These are phyloP conservation scores for Aspergillus bertholletiae DNA, from an alignment of 495 filamentous ascomycete genomes.

Conservation along the genomic window DNA sequence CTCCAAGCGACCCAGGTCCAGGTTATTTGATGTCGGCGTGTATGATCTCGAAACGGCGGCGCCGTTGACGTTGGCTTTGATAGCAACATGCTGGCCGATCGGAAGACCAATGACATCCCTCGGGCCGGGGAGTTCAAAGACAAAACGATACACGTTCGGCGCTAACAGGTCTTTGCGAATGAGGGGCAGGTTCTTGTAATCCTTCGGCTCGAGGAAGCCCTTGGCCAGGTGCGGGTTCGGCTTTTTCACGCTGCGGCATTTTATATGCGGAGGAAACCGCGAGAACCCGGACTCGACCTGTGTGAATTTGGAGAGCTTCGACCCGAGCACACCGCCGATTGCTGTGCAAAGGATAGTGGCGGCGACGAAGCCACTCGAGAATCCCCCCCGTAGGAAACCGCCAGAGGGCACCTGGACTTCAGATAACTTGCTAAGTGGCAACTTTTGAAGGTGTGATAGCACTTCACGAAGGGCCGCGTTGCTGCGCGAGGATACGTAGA, in stretches of 20 bases:
- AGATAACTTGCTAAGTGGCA: slow-evolving; percentile 15
- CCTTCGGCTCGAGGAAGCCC: slow-evolving; percentile 43
- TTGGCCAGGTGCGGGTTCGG: slow-evolving; percentile 28
- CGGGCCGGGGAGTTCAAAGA: slow-evolving; percentile 43
- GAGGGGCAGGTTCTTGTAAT: slow-evolving; percentile 43
- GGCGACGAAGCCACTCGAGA: slow-evolving; percentile 33
- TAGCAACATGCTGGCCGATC: slow-evolving; percentile 53
- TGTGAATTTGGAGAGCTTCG: slow-evolving; percentile 23
- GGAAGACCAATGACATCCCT: too few relatives aligned
- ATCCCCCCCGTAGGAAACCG: slow-evolving; percentile 16
- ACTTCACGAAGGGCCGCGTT: background rate
- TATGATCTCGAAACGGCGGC: slow-evolving; percentile 43
- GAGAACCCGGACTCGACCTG: slow-evolving; percentile 33
- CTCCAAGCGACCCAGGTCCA: slow-evolving; percentile 42
- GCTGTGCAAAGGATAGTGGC: slow-evolving; percentile 24
- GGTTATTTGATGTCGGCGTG: slow-evolving; percentile 51
- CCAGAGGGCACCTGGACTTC: slow-evolving; percentile 12
- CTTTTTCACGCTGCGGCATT: slow-evolving; percentile 23
- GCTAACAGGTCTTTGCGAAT: slow-evolving; percentile 40
- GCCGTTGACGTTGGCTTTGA: slow-evolving; percentile 42
- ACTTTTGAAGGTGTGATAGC: background rate
- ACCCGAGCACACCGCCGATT: slow-evolving; percentile 20
- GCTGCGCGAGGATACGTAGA: background rate
- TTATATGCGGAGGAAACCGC: slow-evolving; percentile 38
- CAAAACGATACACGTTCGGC: slow-evolving; percentile 43